Percentiles rank a stretch among this genome's conserved stretches.
Conservation (phyloP, 345 rosid genomes). For the Lepidium africanum region DNA sequence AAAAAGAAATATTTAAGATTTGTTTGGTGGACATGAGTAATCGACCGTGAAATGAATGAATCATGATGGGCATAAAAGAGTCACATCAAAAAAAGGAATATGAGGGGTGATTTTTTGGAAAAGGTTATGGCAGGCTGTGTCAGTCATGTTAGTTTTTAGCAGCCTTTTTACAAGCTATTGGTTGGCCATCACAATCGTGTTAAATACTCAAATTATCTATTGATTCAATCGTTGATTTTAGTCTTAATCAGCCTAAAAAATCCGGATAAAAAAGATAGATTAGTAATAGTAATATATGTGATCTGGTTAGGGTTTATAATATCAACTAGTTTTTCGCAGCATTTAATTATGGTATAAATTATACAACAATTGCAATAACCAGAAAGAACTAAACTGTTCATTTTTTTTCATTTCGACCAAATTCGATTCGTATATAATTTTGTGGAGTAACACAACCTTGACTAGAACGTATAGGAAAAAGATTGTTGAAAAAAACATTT, state of each 20-base stretch:
- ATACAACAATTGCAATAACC: background rate
- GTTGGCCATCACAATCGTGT: conserved; percentile 2
- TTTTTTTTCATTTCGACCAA: no score
- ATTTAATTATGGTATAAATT: background rate
- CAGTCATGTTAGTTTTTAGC: background rate
- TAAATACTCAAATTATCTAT: background rate
- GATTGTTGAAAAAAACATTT: no score
- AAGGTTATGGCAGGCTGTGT: conserved; percentile 11
- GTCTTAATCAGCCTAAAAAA: background rate
- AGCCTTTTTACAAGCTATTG: background rate
- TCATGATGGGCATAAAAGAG: no score
- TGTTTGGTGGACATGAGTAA: background rate
- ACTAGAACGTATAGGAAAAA: no score
- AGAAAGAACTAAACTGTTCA: background rate
- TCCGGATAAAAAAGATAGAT: background rate
- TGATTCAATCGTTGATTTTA: background rate
- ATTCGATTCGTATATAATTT: no score
- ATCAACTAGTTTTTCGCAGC: background rate
- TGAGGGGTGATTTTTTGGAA: background rate
- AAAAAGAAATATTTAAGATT: no score
- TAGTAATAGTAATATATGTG: background rate
- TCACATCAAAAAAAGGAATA: conserved; percentile 12
- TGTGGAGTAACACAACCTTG: no score
- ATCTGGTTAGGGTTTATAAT: background rate
- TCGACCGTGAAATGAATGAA: no score